Evolutionary conservation across 139 green algal genomes (phyloP), one percentile per base, ranked within the genome.

Genomic region (Chlamydomonas incerta): DNA sequence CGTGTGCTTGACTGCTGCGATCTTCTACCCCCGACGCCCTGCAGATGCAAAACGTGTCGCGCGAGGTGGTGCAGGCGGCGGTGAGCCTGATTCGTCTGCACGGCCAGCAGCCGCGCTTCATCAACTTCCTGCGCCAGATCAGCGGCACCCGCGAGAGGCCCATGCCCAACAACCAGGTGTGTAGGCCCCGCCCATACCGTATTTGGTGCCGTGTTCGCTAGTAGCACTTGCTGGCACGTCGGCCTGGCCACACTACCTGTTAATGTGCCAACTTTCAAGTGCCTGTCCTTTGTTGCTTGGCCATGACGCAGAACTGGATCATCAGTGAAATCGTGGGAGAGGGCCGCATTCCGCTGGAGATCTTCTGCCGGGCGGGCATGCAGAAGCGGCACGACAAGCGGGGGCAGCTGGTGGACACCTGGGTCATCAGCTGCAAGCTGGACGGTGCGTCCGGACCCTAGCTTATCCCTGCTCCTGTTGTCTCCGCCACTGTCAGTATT

Each of bases 61-160:
- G 35, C 0, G 35, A 47, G 52, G 71, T 89, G 67, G 71, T 89
- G 55, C 62, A 24, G n/a, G 79, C 85, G 17, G 60, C n/a, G 50
- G 71, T 87, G 28, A 13, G 26, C 5, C 85, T 89, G 29, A 87
- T 89, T n/a, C 70, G 79, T 17, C 17, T 47, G 6, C 37, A 82
- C 70, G 85, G 85, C 23, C 79, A 75, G 52, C 13, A 62, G 58
- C 85, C 85, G 47, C 85, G 85, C 47, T 89, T 87, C 69, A 33
- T 89, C 24, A 87, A 87, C 71, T 89, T 89, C 77, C 79, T 89
- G 37, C 58, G 79, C 41, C 83, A 82, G 72, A 87, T 89, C 50
- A 83, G 85, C 72, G 85, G 85, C 58, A 86, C 77, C 0, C 55
- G 60, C 21, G 85, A 87, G 46, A 18, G 75, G 62, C 85, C 85